These are phyloP conservation scores for Rickenella mellea DNA, from an alignment of 768 basidiomycete species.

Conservation along the genomic window DNA sequence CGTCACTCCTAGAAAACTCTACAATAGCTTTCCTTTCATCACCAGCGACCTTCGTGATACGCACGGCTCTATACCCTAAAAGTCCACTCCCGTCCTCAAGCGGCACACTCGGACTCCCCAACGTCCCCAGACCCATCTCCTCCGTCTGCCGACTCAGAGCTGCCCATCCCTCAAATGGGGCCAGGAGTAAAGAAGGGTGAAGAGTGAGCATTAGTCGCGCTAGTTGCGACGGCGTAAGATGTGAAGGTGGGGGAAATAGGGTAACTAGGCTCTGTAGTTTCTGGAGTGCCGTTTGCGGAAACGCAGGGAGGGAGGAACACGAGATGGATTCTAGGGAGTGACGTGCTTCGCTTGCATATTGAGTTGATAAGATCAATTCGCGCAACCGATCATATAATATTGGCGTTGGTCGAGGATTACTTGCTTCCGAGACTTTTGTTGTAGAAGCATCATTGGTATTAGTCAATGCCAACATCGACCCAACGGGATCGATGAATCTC, in stretches of 20 bases:
- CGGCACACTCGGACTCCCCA: conserved; percentile 34
- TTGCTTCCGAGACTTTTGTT: too few species aligned
- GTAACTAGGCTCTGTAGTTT: conserved; percentile 38
- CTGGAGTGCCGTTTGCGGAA: conserved; percentile 52
- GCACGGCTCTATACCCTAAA: conserved; percentile 38
- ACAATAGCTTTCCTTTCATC: conserved; percentile 33
- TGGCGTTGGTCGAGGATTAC: conserved; percentile 14
- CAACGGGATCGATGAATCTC: conserved; percentile 54
- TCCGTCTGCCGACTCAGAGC: conserved; percentile 45
- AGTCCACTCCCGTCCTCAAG: conserved; percentile 37
- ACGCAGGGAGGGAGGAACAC: conserved; percentile 44
- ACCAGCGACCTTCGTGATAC: conserved; percentile 30
- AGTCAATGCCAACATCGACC: conserved; percentile 37
- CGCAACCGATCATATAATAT: conserved; percentile 29
- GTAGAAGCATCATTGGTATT: neutral
- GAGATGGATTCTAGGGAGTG: conserved; percentile 44
- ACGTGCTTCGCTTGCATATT: conserved; percentile 51
- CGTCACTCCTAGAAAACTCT: conserved; percentile 30
- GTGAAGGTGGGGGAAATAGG: conserved; percentile 36
- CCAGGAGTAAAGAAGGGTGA: conserved; percentile 48
- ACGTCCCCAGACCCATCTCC: conserved; percentile 42
- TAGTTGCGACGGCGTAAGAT: conserved; percentile 38
- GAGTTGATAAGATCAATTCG: conserved; percentile 50
- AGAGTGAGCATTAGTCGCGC: conserved; percentile 44
- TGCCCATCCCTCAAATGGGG: conserved; percentile 55